Percentiles rank a stretch among this genome's conserved stretches.
These are phyloP conservation scores for Thelonectria blattea DNA, from an alignment of 2,329 filamentous ascomycete genomes.

Conservation along the genomic window DNA sequence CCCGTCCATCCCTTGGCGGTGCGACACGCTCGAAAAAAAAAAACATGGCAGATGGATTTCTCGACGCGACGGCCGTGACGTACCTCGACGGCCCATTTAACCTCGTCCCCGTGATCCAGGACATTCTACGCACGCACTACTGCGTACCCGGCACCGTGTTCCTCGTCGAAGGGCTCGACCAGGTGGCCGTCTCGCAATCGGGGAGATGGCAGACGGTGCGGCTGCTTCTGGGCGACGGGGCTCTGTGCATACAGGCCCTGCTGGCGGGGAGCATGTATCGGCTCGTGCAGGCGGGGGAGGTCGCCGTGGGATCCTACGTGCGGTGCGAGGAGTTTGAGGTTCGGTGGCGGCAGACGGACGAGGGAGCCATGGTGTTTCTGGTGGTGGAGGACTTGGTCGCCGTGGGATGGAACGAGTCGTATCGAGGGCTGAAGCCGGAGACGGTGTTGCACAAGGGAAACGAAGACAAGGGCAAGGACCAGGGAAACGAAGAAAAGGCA, in stretches of 20 bases:
- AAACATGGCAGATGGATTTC: conserved; percentile 29
- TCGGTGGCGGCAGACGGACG: conserved; percentile 33
- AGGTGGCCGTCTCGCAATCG: conserved; percentile 42
- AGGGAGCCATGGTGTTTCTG: conserved; percentile 49
- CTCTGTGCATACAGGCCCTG: conserved; percentile 61
- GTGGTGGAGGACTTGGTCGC: conserved; percentile 52
- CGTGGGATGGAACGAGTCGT: conserved; percentile 56
- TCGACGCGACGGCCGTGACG: conserved; percentile 39
- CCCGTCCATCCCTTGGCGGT: neutral
- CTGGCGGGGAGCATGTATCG: conserved; percentile 53
- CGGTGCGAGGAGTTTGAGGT: conserved; percentile 51
- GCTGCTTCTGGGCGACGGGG: conserved; percentile 58
- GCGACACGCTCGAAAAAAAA: conserved; percentile 19
- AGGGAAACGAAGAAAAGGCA: neutral
- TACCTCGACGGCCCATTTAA: conserved; percentile 35
- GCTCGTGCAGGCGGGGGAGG: conserved; percentile 52
- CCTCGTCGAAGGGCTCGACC: conserved; percentile 55
- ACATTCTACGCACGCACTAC: conserved; percentile 56
- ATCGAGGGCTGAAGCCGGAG: conserved; percentile 26
- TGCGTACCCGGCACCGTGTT: conserved; percentile 57
- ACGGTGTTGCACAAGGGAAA: no score
- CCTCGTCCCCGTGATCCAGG: conserved; percentile 50
- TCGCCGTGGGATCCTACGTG: conserved; percentile 57
- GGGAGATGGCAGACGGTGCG: conserved; percentile 52
- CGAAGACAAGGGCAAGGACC: neutral